Evolutionary conservation across 805 yeast genomes (phyloP).

Genomic region (Wickerhamomyces ciferrii): DNA sequence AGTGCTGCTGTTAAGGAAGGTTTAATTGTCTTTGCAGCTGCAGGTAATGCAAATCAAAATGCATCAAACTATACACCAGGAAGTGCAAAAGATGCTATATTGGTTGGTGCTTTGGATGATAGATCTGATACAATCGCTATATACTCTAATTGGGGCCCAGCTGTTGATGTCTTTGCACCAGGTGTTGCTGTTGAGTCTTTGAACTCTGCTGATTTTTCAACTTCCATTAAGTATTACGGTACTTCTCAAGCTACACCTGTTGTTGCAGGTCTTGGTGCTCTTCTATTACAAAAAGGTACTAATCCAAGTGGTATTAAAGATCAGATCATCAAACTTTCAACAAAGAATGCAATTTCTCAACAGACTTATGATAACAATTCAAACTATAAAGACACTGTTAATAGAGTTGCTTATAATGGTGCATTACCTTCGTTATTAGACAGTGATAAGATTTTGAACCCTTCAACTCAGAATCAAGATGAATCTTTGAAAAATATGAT

Average conservation of each 20-base stretch:
- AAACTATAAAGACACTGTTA: constrained; percentile 43
- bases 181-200: constrained; percentile 62
- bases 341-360: constrained; percentile 27
- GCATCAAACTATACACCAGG: constrained; percentile 83
- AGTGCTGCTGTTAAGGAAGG: constrained; percentile 68
- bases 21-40: constrained; percentile 67
- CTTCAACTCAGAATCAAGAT: not conserved
- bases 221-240: constrained; percentile 42
- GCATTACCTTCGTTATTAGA: not conserved
- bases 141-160: constrained; percentile 81
- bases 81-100: constrained; percentile 56
- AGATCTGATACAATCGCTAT: constrained; percentile 56
- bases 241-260: constrained; percentile 74
- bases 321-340: constrained; percentile 34
- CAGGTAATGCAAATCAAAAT: constrained; percentile 70
- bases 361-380: constrained; percentile 28
- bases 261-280: constrained; percentile 55
- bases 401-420: constrained; percentile 38
- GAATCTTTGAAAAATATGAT: too few species aligned
- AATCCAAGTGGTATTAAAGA: constrained; percentile 25
- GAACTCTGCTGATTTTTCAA: constrained; percentile 22
- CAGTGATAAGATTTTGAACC: not conserved
- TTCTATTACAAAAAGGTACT: constrained; percentile 38
- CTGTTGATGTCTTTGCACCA: constrained; percentile 77
- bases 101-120: constrained; percentile 85